phyloP scores from a whole-genome alignment of 1,284 basidiomycete species.

The Erythrobasidium hasegawianum region DNA sequence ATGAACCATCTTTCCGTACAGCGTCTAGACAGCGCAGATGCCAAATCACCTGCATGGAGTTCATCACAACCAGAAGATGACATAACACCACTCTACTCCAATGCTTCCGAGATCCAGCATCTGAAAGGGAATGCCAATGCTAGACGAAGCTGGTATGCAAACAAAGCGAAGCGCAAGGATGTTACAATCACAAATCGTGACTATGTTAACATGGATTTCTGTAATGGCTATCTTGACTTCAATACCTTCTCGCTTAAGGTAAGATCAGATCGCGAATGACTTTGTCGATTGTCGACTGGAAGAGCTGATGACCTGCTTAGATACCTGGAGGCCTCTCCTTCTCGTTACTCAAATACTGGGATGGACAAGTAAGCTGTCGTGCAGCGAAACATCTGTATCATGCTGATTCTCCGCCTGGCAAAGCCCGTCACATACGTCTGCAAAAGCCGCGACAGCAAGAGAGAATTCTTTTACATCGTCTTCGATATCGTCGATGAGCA shows the following conservation, averaged over 20 bases:
- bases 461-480: slow-evolving; percentile 32
- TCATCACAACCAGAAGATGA: slow-evolving; percentile 39
- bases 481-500: slow-evolving; percentile 7
- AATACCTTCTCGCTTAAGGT: slow-evolving; percentile 38
- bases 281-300: slow-evolving; percentile 33
- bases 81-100: slow-evolving; percentile 21
- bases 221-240: slow-evolving; percentile 41
- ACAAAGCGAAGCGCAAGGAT: slow-evolving; percentile 14
- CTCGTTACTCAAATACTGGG: slow-evolving; percentile 28
- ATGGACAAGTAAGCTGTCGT: slow-evolving; percentile 24
- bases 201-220: slow-evolving; percentile 38
- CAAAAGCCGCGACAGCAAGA: slow-evolving; percentile 2
- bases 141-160: slow-evolving; percentile 38
- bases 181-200: slow-evolving; percentile 12
- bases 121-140: slow-evolving; percentile 48
- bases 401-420: too few species aligned
- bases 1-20: slow-evolving; percentile 17
- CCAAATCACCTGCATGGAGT: slow-evolving; percentile 17
- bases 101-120: slow-evolving; percentile 49
- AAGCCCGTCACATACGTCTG: slow-evolving; percentile 36
- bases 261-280: slow-evolving; percentile 35
- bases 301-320: background rate
- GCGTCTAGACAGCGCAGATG: background rate
- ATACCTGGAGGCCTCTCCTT: slow-evolving; percentile 22
- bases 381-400: too few species aligned